Conservation (phyloP, 208 protist species). For the Leishmania martiniquensis region DNA sequence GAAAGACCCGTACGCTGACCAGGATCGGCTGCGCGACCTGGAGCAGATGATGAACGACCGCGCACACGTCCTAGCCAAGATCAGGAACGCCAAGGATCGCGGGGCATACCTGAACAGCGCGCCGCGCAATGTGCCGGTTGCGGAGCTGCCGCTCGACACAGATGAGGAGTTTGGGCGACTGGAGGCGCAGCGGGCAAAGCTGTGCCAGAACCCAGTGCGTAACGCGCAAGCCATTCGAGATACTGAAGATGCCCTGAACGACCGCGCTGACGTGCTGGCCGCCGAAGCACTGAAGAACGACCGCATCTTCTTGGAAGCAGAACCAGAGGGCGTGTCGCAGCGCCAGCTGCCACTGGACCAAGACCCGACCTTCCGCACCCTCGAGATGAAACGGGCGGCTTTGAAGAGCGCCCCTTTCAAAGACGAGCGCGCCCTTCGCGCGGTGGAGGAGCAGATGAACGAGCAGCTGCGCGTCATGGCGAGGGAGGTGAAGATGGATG, state of each 20-base stretch:
- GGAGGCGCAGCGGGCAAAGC: conserved; percentile 63
- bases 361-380: conserved; percentile 58
- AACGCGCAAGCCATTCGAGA: conserved; percentile 52
- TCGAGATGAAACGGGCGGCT: conserved; percentile 71
- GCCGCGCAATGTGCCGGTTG: conserved; percentile 51
- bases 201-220: conserved; percentile 55
- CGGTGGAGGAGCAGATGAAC: conserved; percentile 79
- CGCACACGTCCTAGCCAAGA: conserved; percentile 64
- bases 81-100: conserved; percentile 66
- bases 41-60: conserved; percentile 79
- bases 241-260: conserved; percentile 60
- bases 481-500: conserved; percentile 50
- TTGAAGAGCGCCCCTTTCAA: conserved; percentile 51
- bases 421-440: conserved; percentile 44
- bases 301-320: conserved; percentile 78
- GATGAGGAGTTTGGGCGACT: conserved; percentile 67
- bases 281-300: conserved; percentile 72
- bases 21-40: conserved; percentile 52
- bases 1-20: conserved; percentile 63
- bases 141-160: conserved; percentile 76
- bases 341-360: conserved; percentile 67
- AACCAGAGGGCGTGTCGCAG: conserved; percentile 62
- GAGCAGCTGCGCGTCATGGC: conserved; percentile 56
- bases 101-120: conserved; percentile 45
- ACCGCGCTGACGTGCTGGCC: conserved; percentile 64